Evolutionary conservation across 352 stramenopile species (phyloP).

Genomic region (Phytophthora quininea): DNA sequence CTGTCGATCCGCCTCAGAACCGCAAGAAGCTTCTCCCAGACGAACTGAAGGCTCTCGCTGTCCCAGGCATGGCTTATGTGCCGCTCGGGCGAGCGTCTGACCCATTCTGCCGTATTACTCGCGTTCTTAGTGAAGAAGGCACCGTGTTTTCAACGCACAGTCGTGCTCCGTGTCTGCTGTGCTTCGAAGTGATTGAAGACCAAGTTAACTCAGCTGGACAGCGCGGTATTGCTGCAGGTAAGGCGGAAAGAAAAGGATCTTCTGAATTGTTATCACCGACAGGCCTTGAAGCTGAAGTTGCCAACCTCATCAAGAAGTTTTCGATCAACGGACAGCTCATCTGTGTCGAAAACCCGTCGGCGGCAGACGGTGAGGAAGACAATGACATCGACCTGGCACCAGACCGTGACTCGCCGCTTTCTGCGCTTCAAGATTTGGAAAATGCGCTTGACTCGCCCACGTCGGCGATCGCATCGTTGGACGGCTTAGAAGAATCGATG

Average conservation of each 20-base stretch:
- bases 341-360: constrained; percentile 38
- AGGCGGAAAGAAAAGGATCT: constrained; percentile 7
- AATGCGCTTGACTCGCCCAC: constrained; percentile 21
- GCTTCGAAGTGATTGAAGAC: constrained; percentile 84
- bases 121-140: constrained; percentile 72
- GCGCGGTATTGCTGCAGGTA: constrained; percentile 26
- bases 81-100: constrained; percentile 75
- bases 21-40: constrained; percentile 68
- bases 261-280: constrained; percentile 7
- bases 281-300: constrained; percentile 54
- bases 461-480: constrained; percentile 1
- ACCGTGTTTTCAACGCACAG: constrained; percentile 87
- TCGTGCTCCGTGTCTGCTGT: constrained; percentile 71
- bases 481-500: constrained; percentile 29
- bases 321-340: constrained; percentile 72
- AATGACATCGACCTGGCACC: constrained; percentile 27
- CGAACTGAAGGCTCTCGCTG: constrained; percentile 44
- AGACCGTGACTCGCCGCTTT: constrained; percentile 5
- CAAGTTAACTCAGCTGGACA: constrained; percentile 65
- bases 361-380: constrained; percentile 44
- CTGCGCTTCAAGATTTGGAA: constrained; percentile 9
- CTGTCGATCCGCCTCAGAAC: constrained; percentile 62
- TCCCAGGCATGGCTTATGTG: constrained; percentile 81
- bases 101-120: constrained; percentile 67
- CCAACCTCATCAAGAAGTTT: constrained; percentile 57